These are phyloP conservation scores for Yamadazyma triangularis DNA, from an alignment of 1,139 yeast species.

Conservation along the genomic window DNA sequence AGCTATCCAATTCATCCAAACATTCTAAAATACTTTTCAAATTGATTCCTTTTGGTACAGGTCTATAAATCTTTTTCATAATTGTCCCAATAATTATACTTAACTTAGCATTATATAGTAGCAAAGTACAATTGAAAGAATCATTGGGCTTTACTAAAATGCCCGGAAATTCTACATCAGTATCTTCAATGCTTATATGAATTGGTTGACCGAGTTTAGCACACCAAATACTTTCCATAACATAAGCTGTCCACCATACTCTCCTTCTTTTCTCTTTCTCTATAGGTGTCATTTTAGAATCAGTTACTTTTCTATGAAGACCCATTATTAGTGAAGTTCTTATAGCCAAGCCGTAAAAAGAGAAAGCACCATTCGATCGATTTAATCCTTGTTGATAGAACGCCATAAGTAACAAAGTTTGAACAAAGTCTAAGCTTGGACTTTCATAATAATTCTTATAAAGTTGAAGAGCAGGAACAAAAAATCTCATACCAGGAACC, in stretches of 20 bases:
- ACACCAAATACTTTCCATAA: conserved; percentile 10
- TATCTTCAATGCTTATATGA: conserved; percentile 8
- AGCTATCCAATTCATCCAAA: conserved; percentile 8
- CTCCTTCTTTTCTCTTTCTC: conserved; percentile 9
- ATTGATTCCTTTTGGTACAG: conserved; percentile 5
- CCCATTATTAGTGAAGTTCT: conserved; percentile 10
- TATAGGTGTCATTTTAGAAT: conserved; percentile 1
- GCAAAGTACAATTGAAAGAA: conserved; percentile 6
- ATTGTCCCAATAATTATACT: conserved; percentile 6
- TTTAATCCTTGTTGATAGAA: conserved; percentile 12
- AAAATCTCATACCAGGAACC: conserved; percentile 13
- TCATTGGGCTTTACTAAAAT: conserved; percentile 2
- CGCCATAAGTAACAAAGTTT: conserved; percentile 9
- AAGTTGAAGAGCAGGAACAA: conserved; percentile 9
- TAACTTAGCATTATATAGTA: conserved; percentile 6
- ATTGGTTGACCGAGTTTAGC: conserved; percentile 11
- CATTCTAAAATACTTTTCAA: conserved; percentile 9
- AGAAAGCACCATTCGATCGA: conserved; percentile 8
- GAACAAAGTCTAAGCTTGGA: conserved; percentile 8
- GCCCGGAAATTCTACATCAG: conserved; percentile 8
- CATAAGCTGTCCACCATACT: conserved; percentile 13
- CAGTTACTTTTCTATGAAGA: conserved; percentile 5
- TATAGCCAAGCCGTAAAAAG: conserved; percentile 11
- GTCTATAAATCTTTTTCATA: conserved; percentile 8
- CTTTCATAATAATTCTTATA: conserved; percentile 8